These are phyloP conservation scores for Backusella circina DNA, from an alignment of 192 early-diverging fungal species.

Conservation along the genomic window DNA sequence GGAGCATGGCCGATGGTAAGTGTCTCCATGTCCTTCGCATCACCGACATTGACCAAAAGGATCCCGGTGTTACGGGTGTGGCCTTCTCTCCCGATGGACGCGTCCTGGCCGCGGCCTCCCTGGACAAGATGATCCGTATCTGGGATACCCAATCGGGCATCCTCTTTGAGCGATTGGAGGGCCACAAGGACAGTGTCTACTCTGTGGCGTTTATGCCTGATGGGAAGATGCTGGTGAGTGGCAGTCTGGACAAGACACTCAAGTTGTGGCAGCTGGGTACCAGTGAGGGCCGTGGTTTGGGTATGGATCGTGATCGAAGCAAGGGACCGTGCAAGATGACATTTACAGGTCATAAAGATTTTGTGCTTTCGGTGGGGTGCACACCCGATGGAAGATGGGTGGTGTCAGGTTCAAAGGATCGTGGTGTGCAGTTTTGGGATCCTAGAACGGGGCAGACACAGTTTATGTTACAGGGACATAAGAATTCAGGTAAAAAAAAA, in stretches of 20 bases:
- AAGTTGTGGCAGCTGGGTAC: slow-evolving; percentile 86
- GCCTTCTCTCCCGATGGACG: slow-evolving; percentile 88
- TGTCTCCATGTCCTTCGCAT: slow-evolving; percentile 71
- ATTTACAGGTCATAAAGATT: slow-evolving; percentile 77
- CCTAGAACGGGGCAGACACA: slow-evolving; percentile 65
- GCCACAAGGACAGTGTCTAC: slow-evolving; percentile 95
- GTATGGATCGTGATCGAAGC: slow-evolving; percentile 19
- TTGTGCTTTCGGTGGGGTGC: slow-evolving; percentile 93
- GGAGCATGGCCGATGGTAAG: slow-evolving; percentile 79
- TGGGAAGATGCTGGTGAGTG: slow-evolving; percentile 86
- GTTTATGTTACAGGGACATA: slow-evolving; percentile 92
- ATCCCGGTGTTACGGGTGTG: slow-evolving; percentile 94
- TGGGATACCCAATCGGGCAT: slow-evolving; percentile 83
- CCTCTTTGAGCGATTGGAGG: slow-evolving; percentile 87
- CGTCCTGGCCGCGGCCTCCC: slow-evolving; percentile 83
- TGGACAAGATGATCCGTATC: slow-evolving; percentile 90
- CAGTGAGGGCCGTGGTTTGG: slow-evolving; percentile 24
- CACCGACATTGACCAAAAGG: slow-evolving; percentile 77
- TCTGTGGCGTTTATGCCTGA: slow-evolving; percentile 93
- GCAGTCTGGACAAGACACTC: slow-evolving; percentile 88
- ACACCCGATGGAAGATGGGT: slow-evolving; percentile 86
- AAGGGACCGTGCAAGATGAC: slow-evolving; percentile 42
- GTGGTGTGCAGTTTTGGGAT: slow-evolving; percentile 94
- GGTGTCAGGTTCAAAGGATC: slow-evolving; percentile 89
- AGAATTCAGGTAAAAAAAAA: slow-evolving; percentile 78